Evolutionary conservation across 2,329 filamentous ascomycete genomes (phyloP).

Genomic region (Penicillium sp.): DNA sequence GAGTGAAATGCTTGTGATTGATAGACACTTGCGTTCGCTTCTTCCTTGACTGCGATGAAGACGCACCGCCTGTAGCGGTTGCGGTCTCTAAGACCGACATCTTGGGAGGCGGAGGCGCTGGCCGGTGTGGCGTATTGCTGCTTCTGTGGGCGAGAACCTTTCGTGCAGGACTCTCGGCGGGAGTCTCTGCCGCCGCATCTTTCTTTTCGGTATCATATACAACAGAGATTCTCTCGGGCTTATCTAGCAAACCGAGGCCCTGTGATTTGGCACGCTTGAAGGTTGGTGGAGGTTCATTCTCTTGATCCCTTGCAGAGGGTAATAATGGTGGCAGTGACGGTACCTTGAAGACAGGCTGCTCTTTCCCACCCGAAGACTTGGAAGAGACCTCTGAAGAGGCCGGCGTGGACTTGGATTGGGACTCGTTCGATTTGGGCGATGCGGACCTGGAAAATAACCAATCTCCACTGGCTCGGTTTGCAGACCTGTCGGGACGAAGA

Average conservation of each 20-base stretch:
- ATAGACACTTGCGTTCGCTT: slow-evolving; percentile 78
- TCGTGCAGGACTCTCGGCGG: slow-evolving; percentile 40
- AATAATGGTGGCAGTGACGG: slow-evolving; percentile 54
- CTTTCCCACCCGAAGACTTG: slow-evolving; percentile 36
- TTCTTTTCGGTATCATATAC: slow-evolving; percentile 44
- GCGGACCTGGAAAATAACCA: slow-evolving; percentile 30
- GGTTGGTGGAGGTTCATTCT: slow-evolving; percentile 70
- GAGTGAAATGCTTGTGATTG: slow-evolving; percentile 85
- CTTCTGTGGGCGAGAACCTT: slow-evolving; percentile 49
- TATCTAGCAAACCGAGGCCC: slow-evolving; percentile 51
- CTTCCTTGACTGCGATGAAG: slow-evolving; percentile 65
- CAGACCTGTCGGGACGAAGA: slow-evolving; percentile 20
- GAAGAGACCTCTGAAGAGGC: slow-evolving; percentile 40
- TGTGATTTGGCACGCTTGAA: slow-evolving; percentile 59
- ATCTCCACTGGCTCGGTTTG: slow-evolving; percentile 17
- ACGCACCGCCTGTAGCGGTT: slow-evolving; percentile 73
- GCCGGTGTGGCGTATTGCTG: slow-evolving; percentile 68
- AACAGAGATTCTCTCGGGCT: slow-evolving; percentile 49
- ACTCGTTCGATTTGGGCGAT: slow-evolving; percentile 32
- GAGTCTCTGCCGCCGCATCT: slow-evolving; percentile 39
- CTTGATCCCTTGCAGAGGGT: slow-evolving; percentile 67
- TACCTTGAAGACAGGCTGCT: slow-evolving; percentile 54
- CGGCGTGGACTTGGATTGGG: slow-evolving; percentile 35
- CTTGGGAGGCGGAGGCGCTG: slow-evolving; percentile 80
- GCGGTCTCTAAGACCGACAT: slow-evolving; percentile 95